A percentile compares a stretch with the other conserved stretches of the same genome.
phyloP scores from a whole-genome alignment of 139 green algal genomes.

The Coelastrella sp. region DNA sequence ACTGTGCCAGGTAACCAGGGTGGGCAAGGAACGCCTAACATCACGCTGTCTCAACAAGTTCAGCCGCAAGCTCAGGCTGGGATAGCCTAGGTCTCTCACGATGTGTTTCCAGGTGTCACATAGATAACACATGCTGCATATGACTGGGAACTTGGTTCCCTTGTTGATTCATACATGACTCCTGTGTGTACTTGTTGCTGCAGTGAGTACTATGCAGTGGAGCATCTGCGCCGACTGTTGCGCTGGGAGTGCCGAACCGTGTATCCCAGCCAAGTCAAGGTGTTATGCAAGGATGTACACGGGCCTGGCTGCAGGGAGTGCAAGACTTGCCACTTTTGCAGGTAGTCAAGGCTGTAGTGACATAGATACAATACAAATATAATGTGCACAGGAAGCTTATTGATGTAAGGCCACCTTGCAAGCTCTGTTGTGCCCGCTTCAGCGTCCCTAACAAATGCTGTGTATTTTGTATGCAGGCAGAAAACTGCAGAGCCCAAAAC shows the following conservation, averaged over 20 bases:
- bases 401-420: too few species aligned
- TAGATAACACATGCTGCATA: too few species aligned
- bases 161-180: too few species aligned
- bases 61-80: too few species aligned
- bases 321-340: constrained; percentile 77
- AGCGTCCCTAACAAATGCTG: too few species aligned
- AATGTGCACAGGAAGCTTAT: too few species aligned
- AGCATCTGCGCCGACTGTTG: constrained; percentile 60
- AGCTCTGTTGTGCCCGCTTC: too few species aligned
- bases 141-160: too few species aligned
- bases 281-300: constrained; percentile 58
- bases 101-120: too few species aligned
- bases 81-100: too few species aligned
- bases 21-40: too few species aligned
- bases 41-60: too few species aligned
- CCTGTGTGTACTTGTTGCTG: background rate
- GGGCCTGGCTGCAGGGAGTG: constrained; percentile 56
- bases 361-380: background rate
- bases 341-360: constrained; percentile 28
- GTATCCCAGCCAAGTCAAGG: constrained; percentile 26
- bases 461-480: constrained; percentile 56
- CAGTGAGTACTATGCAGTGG: constrained; percentile 67
- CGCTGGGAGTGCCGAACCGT: constrained; percentile 40
- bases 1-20: background rate
- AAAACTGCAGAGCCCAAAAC: constrained; percentile 70